Conservation (phyloP, 441 rosid genomes). For the Jatropha multifida region DNA sequence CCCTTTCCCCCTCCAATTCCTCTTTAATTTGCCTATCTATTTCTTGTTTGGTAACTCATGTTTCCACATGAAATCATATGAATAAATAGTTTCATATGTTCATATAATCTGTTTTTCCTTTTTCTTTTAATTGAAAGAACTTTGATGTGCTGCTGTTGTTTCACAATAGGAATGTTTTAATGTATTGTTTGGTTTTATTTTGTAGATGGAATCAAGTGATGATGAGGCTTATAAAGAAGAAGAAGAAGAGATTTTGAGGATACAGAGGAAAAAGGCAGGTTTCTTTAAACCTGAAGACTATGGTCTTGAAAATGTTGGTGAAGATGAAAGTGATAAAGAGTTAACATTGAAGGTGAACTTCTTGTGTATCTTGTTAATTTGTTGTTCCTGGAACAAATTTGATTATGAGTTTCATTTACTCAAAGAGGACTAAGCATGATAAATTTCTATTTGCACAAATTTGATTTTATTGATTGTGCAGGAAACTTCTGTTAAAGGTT, state of each 20-base stretch:
- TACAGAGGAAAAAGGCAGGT: conserved; percentile 45
- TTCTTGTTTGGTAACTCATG: not conserved
- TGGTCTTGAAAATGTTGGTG: conserved; percentile 58
- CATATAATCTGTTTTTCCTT: not conserved
- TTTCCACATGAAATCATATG: not conserved
- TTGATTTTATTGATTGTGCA: conserved; percentile 27
- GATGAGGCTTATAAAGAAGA: conserved; percentile 59
- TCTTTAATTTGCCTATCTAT: not conserved
- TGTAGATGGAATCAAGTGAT: conserved; percentile 66
- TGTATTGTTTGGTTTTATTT: conserved; percentile 23
- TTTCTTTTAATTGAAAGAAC: not conserved
- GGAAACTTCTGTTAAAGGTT: conserved; percentile 57
- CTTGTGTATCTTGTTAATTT: conserved; percentile 10
- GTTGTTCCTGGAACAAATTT: not conserved
- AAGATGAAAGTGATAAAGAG: conserved; percentile 53
- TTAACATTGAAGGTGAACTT: conserved; percentile 61
- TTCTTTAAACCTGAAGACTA: conserved; percentile 61
- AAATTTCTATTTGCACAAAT: not conserved
- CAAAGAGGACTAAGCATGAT: conserved; percentile 6
- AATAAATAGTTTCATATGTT: not conserved
- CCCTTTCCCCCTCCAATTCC: not conserved
- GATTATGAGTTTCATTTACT: not conserved
- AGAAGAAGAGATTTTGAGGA: conserved; percentile 56
- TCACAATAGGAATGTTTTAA: not conserved
- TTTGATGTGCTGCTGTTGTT: conserved; percentile 2